Percentiles rank a stretch among this genome's conserved stretches.
phyloP scores from a whole-genome alignment of 225 moss, liverwort and hornwort species.

The Ulota crispa region DNA sequence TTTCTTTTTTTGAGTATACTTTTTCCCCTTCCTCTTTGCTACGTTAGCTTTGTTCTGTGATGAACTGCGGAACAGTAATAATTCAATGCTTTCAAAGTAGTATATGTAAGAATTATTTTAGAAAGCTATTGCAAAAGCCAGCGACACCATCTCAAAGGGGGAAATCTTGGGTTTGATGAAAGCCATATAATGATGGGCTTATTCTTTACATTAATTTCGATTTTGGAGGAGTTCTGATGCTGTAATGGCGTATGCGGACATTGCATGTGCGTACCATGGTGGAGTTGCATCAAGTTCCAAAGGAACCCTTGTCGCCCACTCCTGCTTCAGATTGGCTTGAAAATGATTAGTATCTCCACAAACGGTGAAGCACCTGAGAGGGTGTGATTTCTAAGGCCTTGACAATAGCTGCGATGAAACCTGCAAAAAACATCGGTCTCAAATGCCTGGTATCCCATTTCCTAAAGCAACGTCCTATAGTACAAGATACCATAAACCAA shows the following conservation, averaged over 20 bases:
- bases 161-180: neutral
- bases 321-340: neutral
- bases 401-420: neutral
- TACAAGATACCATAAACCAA: too few species aligned
- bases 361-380: neutral
- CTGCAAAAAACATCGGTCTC: neutral
- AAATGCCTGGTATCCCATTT: neutral
- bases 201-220: neutral
- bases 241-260: neutral
- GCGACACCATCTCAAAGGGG: neutral
- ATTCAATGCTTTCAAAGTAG: neutral
- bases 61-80: neutral
- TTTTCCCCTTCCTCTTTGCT: neutral
- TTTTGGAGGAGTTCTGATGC: neutral
- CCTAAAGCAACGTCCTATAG: neutral
- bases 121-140: neutral
- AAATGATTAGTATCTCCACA: neutral
- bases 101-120: neutral
- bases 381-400: neutral
- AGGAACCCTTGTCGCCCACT: neutral
- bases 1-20: too few species aligned
- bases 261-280: conserved; percentile 23
- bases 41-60: neutral
- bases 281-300: neutral
- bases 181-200: neutral